phyloP scores from a whole-genome alignment of 805 yeast species.

The Schwanniomyces polymorphus region DNA sequence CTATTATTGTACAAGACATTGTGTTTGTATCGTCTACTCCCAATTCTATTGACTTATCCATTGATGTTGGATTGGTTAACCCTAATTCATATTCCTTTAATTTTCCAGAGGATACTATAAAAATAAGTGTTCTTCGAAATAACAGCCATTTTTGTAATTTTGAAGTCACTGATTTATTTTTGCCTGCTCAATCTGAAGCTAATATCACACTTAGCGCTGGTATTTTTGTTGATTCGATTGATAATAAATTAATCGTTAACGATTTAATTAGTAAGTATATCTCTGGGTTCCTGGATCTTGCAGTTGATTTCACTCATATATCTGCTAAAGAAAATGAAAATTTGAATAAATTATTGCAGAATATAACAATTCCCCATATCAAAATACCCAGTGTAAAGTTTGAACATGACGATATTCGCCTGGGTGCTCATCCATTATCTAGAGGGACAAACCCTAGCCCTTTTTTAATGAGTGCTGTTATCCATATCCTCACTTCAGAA shows the following conservation, averaged over 20 bases:
- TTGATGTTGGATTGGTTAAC: conserved; percentile 7
- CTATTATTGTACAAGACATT: conserved; percentile 14
- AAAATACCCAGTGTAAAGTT: conserved; percentile 17
- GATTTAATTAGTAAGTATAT: conserved; percentile 36
- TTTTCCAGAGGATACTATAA: conserved; percentile 19
- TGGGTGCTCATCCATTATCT: background rate
- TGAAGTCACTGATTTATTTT: conserved; percentile 16
- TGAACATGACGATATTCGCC: conserved; percentile 12
- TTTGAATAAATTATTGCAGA: conserved; percentile 11
- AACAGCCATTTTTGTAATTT: conserved; percentile 13
- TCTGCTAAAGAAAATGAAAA: conserved; percentile 11
- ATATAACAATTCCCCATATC: conserved; percentile 21
- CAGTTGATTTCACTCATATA: conserved; percentile 26
- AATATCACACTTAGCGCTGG: background rate
- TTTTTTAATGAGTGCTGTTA: conserved; percentile 49
- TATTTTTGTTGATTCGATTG: background rate
- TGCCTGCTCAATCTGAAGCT: conserved; percentile 10
- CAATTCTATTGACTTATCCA: conserved; percentile 26
- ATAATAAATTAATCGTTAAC: conserved; percentile 17
- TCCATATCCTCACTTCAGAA: conserved; percentile 56
- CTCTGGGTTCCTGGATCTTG: conserved; percentile 28
- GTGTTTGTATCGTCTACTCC: conserved; percentile 25
- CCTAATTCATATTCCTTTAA: conserved; percentile 13
- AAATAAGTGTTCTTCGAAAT: conserved; percentile 10
- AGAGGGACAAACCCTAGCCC: conserved; percentile 18